Evolutionary conservation across 2,329 filamentous ascomycete genomes (phyloP).

Genomic region (Penicillium corylophilum): DNA sequence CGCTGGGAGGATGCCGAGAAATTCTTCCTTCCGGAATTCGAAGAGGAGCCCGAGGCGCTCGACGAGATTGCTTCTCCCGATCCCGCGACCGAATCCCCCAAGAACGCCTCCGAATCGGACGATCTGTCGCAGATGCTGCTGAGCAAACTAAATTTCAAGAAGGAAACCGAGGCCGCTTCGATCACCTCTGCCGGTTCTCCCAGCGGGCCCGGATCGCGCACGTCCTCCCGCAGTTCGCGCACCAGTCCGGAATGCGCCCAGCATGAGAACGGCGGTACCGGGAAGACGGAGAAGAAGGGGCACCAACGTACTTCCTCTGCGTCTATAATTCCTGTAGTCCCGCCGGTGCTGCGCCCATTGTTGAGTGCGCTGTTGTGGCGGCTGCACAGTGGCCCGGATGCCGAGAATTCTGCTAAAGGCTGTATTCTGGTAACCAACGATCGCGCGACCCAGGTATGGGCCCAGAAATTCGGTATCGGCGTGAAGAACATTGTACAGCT

Average conservation of each 20-base stretch:
- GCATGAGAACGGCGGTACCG: slow-evolving; percentile 22
- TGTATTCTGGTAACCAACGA: slow-evolving; percentile 49
- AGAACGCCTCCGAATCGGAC: slow-evolving; percentile 29
- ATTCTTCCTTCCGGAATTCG: slow-evolving; percentile 46
- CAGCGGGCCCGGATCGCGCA: slow-evolving; percentile 44
- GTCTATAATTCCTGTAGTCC: slow-evolving; percentile 39
- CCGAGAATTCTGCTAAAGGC: slow-evolving; percentile 34
- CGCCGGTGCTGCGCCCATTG: slow-evolving; percentile 41
- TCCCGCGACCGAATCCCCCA: slow-evolving; percentile 19
- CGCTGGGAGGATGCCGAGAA: slow-evolving; percentile 49
- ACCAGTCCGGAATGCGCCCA: slow-evolving; percentile 46
- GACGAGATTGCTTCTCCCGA: slow-evolving; percentile 18
- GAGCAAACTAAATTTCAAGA: slow-evolving; percentile 49
- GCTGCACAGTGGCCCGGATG: slow-evolving; percentile 37
- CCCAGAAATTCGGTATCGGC: slow-evolving; percentile 48
- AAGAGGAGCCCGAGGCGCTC: slow-evolving; percentile 37
- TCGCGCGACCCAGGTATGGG: slow-evolving; percentile 44
- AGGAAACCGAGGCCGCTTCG: slow-evolving; percentile 40
- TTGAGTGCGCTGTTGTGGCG: slow-evolving; percentile 49
- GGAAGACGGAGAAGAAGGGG: slow-evolving; percentile 25
- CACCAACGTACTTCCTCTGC: slow-evolving; percentile 36
- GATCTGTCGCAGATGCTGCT: slow-evolving; percentile 50
- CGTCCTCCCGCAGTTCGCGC: slow-evolving; percentile 46
- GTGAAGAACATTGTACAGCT: slow-evolving; percentile 51
- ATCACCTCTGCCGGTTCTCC: slow-evolving; percentile 43